phyloP scores from a whole-genome alignment of 495 filamentous ascomycete genomes.

The Bacidia rubella region DNA sequence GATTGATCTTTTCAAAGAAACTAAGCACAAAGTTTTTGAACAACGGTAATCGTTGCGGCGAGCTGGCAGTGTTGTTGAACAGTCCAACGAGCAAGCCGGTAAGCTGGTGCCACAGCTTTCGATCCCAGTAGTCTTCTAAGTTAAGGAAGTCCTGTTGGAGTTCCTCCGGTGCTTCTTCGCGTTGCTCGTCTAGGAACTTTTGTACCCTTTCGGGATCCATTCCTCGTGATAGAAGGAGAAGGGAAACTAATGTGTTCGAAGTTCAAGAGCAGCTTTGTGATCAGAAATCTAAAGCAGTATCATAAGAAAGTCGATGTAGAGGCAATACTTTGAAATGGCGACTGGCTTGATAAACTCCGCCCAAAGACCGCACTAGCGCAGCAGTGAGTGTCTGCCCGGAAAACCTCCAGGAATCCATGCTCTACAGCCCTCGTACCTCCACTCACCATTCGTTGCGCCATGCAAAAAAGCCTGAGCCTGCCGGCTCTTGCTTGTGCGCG shows the following conservation, averaged over 20 bases:
- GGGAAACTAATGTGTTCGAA: too few relatives aligned
- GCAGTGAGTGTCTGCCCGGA: too few relatives aligned
- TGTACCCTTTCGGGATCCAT: conserved; percentile 82
- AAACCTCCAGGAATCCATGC: too few relatives aligned
- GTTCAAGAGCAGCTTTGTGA: too few relatives aligned
- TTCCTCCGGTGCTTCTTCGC: conserved; percentile 69
- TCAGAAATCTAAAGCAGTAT: conserved; percentile 7
- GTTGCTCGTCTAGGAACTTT: conserved; percentile 81
- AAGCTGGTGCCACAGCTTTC: conserved; percentile 98
- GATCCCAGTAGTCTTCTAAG: conserved; percentile 97
- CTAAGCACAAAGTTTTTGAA: conserved; percentile 91
- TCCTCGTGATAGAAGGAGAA: background rate
- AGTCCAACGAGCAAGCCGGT: conserved; percentile 80
- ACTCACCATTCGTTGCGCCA: too few relatives aligned
- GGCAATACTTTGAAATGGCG: background rate
- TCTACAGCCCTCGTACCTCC: too few relatives aligned
- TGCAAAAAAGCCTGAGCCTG: conserved; percentile 37
- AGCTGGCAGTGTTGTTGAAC: conserved; percentile 72
- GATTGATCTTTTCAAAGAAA: conserved; percentile 97
- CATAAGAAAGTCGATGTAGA: background rate
- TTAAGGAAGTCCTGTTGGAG: conserved; percentile 76
- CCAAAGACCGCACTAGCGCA: background rate
- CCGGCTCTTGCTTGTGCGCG: conserved; percentile 24
- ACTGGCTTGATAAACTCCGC: too few relatives aligned
- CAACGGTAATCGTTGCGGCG: conserved; percentile 68